These are phyloP conservation scores for Luzula sylvatica DNA, from an alignment of 176 grass and related monocot genomes.

Conservation along the genomic window DNA sequence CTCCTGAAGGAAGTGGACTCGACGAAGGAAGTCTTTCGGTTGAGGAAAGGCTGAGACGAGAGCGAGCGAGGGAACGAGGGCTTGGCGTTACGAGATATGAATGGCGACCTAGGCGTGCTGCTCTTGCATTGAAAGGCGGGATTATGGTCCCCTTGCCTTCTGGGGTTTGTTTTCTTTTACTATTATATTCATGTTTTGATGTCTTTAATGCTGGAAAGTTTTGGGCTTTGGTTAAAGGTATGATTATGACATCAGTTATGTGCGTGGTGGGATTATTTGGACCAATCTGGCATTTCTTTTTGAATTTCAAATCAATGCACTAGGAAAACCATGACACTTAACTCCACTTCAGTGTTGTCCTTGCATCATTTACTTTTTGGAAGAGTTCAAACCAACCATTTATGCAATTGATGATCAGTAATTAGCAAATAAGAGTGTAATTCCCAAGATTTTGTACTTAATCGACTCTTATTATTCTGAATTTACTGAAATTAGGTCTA, in stretches of 20 bases:
- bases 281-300: too few relatives aligned
- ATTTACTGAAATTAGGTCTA: slow-evolving; percentile 48
- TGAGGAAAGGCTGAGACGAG: slow-evolving; percentile 76
- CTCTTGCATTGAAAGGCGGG: slow-evolving; percentile 28
- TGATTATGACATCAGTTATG: too few relatives aligned
- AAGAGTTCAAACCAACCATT: too few relatives aligned
- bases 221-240: background rate
- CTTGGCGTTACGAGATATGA: slow-evolving; percentile 85
- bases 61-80: slow-evolving; percentile 79
- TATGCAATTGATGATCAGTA: too few relatives aligned
- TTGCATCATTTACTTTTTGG: too few relatives aligned
- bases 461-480: too few relatives aligned
- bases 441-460: too few relatives aligned
- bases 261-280: too few relatives aligned
- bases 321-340: too few relatives aligned
- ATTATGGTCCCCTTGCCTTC: slow-evolving; percentile 79
- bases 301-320: too few relatives aligned
- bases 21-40: slow-evolving; percentile 74
- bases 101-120: slow-evolving; percentile 43
- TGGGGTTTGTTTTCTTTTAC: slow-evolving; percentile 46
- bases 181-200: background rate
- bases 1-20: slow-evolving; percentile 72
- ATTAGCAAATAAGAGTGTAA: too few relatives aligned
- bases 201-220: background rate
- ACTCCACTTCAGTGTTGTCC: background rate